A percentile compares a stretch with the other conserved stretches of the same genome.
Conservation (phyloP, 2,329 filamentous ascomycete species). For the Penicillium olsonii region DNA sequence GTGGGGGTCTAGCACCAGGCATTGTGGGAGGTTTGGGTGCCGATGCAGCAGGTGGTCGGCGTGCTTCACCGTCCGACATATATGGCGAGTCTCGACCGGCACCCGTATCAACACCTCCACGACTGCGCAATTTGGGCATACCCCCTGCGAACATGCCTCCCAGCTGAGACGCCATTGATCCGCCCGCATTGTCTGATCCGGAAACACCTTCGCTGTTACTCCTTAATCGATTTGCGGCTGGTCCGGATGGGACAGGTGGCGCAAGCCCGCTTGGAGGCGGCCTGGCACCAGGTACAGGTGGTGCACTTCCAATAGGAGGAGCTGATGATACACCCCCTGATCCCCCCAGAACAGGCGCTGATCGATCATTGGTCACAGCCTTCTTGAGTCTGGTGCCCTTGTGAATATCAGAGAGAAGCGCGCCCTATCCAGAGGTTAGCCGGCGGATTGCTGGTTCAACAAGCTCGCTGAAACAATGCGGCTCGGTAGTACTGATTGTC, state of each 20-base stretch:
- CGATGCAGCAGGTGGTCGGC: slow-evolving; percentile 56
- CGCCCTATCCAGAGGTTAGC: slow-evolving; percentile 62
- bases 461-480: not conserved
- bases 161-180: slow-evolving; percentile 67
- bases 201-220: slow-evolving; percentile 73
- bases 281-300: slow-evolving; percentile 67
- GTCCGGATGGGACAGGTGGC: slow-evolving; percentile 53
- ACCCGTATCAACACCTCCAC: slow-evolving; percentile 76
- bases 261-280: slow-evolving; percentile 26
- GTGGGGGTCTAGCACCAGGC: slow-evolving; percentile 55
- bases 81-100: slow-evolving; percentile 72
- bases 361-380: slow-evolving; percentile 87
- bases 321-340: slow-evolving; percentile 58
- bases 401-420: slow-evolving; percentile 81
- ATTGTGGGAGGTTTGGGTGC: slow-evolving; percentile 55
- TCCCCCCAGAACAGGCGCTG: slow-evolving; percentile 70
- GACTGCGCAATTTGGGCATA: slow-evolving; percentile 93
- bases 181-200: slow-evolving; percentile 46
- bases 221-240: slow-evolving; percentile 62
- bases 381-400: slow-evolving; percentile 83
- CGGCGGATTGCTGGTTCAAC: not conserved
- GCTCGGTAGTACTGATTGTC: slow-evolving; percentile 15
- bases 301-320: slow-evolving; percentile 71
- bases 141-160: slow-evolving; percentile 88
- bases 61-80: slow-evolving; percentile 74